Conservation (phyloP, 2,329 filamentous ascomycete genomes). For the Monilinia polystroma region DNA sequence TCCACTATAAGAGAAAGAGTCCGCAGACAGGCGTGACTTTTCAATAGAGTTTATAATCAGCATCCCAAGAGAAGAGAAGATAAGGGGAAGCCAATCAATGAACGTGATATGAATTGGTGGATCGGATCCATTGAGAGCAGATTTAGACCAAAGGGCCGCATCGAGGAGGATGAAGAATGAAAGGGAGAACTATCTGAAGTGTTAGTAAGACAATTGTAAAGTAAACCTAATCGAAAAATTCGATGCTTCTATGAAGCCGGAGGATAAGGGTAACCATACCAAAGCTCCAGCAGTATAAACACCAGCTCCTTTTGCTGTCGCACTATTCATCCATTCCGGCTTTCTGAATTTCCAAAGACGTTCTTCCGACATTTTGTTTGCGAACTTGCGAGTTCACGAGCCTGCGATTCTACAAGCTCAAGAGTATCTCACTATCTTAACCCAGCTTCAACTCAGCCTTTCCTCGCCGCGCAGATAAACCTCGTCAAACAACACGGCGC, state of each 20-base stretch:
- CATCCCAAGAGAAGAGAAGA: conserved; percentile 67
- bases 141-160: conserved; percentile 65
- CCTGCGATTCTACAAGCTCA: not conserved
- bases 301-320: conserved; percentile 61
- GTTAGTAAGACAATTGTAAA: not conserved
- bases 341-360: conserved; percentile 66
- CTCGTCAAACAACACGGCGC: not conserved
- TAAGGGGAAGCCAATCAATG: conserved; percentile 67
- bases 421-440: not conserved
- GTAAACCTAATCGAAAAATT: not conserved
- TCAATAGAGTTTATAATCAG: conserved; percentile 70
- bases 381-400: not conserved
- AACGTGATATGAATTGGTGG: conserved; percentile 58
- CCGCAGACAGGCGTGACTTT: conserved; percentile 62
- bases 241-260: not conserved
- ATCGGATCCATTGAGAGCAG: conserved; percentile 56
- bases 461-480: not conserved
- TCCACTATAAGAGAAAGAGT: conserved; percentile 62
- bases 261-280: conserved; percentile 47
- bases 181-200: conserved; percentile 56
- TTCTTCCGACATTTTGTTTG: conserved; percentile 57
- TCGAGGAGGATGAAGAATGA: conserved; percentile 70
- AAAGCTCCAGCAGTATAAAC: conserved; percentile 63
- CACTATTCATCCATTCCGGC: conserved; percentile 66
- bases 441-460: not conserved